phyloP scores from a whole-genome alignment of 2,329 filamentous ascomycete genomes.

The Chaetomium sp. region DNA sequence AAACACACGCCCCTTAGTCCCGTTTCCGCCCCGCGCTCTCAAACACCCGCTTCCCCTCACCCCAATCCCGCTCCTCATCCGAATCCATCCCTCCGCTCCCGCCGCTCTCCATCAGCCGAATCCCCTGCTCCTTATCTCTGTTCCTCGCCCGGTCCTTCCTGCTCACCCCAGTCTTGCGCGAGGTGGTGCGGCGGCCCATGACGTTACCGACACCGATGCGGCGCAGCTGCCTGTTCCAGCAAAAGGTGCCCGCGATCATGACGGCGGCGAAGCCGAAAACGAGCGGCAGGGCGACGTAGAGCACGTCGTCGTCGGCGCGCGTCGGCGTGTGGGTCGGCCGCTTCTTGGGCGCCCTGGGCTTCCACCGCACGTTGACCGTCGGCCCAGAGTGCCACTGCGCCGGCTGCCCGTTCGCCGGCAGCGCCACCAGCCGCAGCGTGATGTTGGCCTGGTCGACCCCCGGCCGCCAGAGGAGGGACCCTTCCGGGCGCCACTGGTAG shows the following conservation, averaged over 20 bases:
- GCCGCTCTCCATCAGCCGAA: slow-evolving; percentile 49
- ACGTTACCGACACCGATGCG: slow-evolving; percentile 55
- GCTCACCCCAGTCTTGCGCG: slow-evolving; percentile 36
- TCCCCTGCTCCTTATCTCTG: slow-evolving; percentile 43
- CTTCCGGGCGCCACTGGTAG: slow-evolving; percentile 48
- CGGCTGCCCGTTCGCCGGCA: slow-evolving; percentile 35
- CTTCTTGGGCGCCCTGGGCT: slow-evolving; percentile 22
- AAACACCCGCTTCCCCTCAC: not conserved
- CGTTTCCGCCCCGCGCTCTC: slow-evolving; percentile 17
- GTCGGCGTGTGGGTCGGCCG: slow-evolving; percentile 20
- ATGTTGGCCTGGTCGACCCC: slow-evolving; percentile 45
- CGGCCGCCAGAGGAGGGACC: slow-evolving; percentile 11
- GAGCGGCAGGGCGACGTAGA: slow-evolving; percentile 57
- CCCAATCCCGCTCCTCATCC: slow-evolving; percentile 28
- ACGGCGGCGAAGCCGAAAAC: slow-evolving; percentile 52
- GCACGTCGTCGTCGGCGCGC: slow-evolving; percentile 43
- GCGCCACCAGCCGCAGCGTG: slow-evolving; percentile 49
- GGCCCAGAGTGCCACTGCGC: slow-evolving; percentile 42
- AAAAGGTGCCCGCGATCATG: slow-evolving; percentile 56
- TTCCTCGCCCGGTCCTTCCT: slow-evolving; percentile 39
- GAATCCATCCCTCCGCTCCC: not conserved
- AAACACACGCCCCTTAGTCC: not conserved
- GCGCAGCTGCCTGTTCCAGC: slow-evolving; percentile 58
- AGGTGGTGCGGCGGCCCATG: slow-evolving; percentile 47
- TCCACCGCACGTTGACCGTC: slow-evolving; percentile 44